Percentiles rank a stretch among this genome's conserved stretches.
These are phyloP conservation scores for Trichomonas gallinae DNA, from an alignment of 208 protist genomes.

Conservation along the genomic window DNA sequence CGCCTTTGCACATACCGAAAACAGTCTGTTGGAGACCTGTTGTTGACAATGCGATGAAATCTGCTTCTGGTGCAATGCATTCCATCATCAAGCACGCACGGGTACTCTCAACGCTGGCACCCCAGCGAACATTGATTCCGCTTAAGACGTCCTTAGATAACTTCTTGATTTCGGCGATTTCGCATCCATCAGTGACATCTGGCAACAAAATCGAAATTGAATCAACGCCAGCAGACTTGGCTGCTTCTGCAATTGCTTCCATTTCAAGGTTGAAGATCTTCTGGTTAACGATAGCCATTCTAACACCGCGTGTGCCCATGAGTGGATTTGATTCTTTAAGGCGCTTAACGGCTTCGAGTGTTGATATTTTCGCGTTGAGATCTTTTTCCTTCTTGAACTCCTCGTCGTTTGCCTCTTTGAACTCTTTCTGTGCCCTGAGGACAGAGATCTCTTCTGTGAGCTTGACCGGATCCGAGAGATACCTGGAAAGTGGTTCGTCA, in stretches of 20 bases:
- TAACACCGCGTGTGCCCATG: not conserved
- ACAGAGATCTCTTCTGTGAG: not conserved
- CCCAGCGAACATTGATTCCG: not conserved
- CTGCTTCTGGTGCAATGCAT: not conserved
- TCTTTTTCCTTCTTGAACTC: slow-evolving; percentile 3
- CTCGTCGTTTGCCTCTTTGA: not conserved
- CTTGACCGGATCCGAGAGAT: not conserved
- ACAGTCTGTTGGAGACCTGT: not conserved
- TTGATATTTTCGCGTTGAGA: not conserved
- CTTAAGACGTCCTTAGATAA: not conserved
- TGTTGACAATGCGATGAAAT: not conserved
- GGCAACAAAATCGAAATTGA: not conserved
- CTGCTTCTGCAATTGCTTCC: not conserved
- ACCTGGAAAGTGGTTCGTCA: not conserved
- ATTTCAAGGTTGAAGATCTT: not conserved
- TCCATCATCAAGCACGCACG: not conserved
- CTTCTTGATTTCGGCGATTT: not conserved
- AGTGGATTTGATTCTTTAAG: not conserved
- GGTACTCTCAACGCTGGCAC: not conserved
- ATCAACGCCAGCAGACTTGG: not conserved
- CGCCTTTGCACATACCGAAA: not conserved
- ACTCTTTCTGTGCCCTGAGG: not conserved
- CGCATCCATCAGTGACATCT: not conserved
- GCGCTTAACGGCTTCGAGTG: not conserved
- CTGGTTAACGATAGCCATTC: not conserved